Base-by-base conservation (phyloP, 352 stramenopile genomes). In the Pythium guiyangense region DNA sequence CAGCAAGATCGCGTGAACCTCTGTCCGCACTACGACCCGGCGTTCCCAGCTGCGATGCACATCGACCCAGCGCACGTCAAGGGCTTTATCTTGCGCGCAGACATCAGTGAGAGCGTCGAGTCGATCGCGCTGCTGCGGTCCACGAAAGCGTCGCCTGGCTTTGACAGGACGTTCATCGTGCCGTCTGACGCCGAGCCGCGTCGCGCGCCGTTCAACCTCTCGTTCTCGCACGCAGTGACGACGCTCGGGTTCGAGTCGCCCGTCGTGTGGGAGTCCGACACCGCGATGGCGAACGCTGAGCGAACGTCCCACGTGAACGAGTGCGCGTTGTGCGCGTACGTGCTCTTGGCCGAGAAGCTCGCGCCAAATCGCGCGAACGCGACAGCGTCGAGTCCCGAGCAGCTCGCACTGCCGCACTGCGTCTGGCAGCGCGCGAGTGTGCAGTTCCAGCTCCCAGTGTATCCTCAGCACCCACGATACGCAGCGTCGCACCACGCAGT, bases 241-340 rank as follows among this genome's bases (percentile, higher is more conserved):
- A 54, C 37, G 31, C 47, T 75, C 9, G 27, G 42, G 12, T 75
- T 75, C 46, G 29, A 49, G 18, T 52, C 59, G 0, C 59, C 61
- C 0, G 37, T 20, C 11, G 60, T 55, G 17, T 74, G 67, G 67
- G 40, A 60, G 2, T 34, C 50, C 49, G 48, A 8, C 3, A 35
- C n/a, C n/a, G n/a, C n/a, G n/a, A n/a, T n/a, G n/a, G n/a, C n/a
- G n/a, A n/a, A n/a, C n/a, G n/a, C n/a, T n/a, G n/a, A n/a, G n/a
- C n/a, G n/a, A n/a, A n/a, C 20, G 25, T 17, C 15, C 5, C 14
- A 37, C 15, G 15, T 34, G 22, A 34, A 6, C 15, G 56, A 17
- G 4, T 75, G 68, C 37, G 51, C 54, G n/a, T 42, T 31, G 20
- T 76, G 69, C 37, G 62, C 71, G 26, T 76, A 69, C 47, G 39